Evolutionary conservation across 805 yeast species (phyloP).

Genomic region (Candida sithepensis): DNA sequence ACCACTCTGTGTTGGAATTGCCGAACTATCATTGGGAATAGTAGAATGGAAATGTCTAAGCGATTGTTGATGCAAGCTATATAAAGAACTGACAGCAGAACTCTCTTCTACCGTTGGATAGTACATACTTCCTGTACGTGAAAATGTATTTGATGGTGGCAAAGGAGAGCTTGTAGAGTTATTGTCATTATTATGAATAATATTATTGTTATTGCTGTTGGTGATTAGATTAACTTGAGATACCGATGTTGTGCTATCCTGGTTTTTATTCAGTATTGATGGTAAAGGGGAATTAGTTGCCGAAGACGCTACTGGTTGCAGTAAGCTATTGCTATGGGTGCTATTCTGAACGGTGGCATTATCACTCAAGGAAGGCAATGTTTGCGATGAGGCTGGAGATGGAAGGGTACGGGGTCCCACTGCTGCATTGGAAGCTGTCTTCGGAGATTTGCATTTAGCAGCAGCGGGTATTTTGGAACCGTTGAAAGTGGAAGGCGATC

Average conservation of each 20-base stretch:
- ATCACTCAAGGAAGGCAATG: conserved; percentile 8
- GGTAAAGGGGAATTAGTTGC: neutral
- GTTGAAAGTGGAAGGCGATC: neutral
- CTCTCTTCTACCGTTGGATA: conserved; percentile 12
- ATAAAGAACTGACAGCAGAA: conserved; percentile 13
- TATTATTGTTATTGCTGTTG: neutral
- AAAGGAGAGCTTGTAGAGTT: neutral
- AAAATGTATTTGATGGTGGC: conserved; percentile 1
- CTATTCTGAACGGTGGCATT: neutral
- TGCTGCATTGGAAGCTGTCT: neutral
- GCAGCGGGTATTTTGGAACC: conserved; percentile 18
- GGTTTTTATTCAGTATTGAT: neutral
- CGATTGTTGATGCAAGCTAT: conserved; percentile 14
- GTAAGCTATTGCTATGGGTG: neutral
- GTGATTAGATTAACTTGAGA: too few relatives aligned
- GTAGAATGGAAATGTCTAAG: neutral
- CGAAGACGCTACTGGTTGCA: neutral
- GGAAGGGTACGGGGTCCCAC: neutral
- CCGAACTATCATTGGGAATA: neutral
- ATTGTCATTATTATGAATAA: neutral
- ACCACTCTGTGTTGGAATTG: neutral
- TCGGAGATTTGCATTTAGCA: neutral
- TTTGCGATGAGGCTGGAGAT: neutral
- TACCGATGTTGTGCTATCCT: neutral
- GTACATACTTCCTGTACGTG: neutral